Evolutionary conservation across 768 basidiomycete genomes (phyloP), one percentile per base, ranked within the genome.

Genomic region (Leccinum subgranulosum): DNA sequence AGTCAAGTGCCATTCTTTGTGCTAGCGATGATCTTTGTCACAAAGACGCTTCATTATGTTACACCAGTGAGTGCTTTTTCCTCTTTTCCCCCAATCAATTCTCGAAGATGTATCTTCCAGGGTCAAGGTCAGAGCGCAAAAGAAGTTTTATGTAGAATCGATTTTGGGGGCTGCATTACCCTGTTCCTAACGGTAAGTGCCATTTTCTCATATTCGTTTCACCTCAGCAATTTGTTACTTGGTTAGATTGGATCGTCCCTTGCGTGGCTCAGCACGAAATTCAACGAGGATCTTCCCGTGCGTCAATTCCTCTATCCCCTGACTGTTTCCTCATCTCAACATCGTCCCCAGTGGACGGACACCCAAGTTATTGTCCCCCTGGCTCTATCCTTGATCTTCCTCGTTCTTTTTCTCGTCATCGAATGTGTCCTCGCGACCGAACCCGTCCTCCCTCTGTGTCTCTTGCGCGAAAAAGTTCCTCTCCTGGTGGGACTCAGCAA

Each of bases 61-160:
- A 89, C 85, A 1, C 84, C 86, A 15, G 88, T 87, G 65, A 58
- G 81, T 31, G 34, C 19, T 19, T 15, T 21, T 5, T 12, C n/a
- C 23, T 6, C 6, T 21, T 19, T 34, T 15, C 21, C 21, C 31
- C 21, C 21, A 6, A 33, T 50, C 11, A 14, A 15, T 34, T 23
- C 1, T 21, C 2, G n/a, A 49, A 66, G 14, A 34, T 3, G 6
- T 17, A 10, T 17, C 45, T 6, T 31, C 1, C 66, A 90, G 88
- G 88, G 88, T 1, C 81, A 82, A 56, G 79, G 85, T 14, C 84
- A 82, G 69, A 84, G 79, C 53, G 64, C 84, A 0, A 81, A 72
- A 54, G 87, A 91, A 31, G 80, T 91, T 1, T 65, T 91, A 14
- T 88, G 83, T 65, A 81, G 90, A n/a, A 89, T 92, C 25, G 90